These are phyloP conservation scores for Hymenoscyphus infarciens DNA, from an alignment of 2,329 filamentous ascomycete genomes.

Conservation along the genomic window DNA sequence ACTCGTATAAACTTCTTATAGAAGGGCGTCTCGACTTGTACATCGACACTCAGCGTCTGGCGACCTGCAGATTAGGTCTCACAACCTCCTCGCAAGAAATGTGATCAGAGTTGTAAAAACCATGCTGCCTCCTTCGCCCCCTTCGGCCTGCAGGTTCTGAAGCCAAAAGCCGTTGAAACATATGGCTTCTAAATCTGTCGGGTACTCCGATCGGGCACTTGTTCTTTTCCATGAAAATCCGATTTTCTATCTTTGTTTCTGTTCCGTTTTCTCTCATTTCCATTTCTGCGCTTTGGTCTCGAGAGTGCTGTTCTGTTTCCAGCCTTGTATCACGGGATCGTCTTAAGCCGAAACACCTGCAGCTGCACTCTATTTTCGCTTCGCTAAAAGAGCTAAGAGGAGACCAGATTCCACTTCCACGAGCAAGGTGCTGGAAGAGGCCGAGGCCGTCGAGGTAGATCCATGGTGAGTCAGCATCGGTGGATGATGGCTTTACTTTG, in stretches of 20 bases:
- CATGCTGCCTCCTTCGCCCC: no score
- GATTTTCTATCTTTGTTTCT: neutral
- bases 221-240: neutral
- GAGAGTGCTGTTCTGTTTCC: neutral
- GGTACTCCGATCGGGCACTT: neutral
- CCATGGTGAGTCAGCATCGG: neutral
- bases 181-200: neutral
- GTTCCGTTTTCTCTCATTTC: neutral
- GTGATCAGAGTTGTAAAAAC: no score
- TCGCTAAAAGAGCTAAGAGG: neutral
- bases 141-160: neutral
- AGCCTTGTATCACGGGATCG: conserved; percentile 14
- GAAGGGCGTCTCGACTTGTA: neutral
- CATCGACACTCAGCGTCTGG: neutral
- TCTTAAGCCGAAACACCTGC: conserved; percentile 19
- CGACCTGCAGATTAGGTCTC: conserved; percentile 1
- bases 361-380: conserved; percentile 6
- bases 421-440: conserved; percentile 3
- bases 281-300: neutral
- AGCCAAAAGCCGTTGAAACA: conserved; percentile 3
- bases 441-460: neutral
- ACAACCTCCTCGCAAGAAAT: neutral
- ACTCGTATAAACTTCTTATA: neutral
- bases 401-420: neutral
- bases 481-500: neutral